Evolutionary conservation across 2,329 filamentous ascomycete species (phyloP), one percentile per base, ranked within the genome.

Genomic region (Aspergillus felis): DNA sequence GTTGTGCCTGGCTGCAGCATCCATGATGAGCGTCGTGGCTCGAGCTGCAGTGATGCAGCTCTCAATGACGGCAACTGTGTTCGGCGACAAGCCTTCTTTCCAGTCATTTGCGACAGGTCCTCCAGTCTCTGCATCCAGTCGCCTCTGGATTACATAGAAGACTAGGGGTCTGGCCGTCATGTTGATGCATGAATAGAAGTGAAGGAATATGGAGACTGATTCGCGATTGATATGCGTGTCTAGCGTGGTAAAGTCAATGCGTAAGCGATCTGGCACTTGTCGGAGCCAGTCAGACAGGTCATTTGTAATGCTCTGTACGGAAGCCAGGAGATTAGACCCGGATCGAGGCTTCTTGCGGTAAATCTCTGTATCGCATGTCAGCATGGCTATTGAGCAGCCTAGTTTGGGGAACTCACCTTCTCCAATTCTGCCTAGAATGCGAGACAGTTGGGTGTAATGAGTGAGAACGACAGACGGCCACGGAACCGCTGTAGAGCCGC

Each of bases 171-270:
- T 72, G 0, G 78, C 79, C 0, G 81, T 82, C 81, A 84, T 84
- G 61, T 83, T 83, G 63, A 84, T 78, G 64, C 82, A 84, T 47
- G 83, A 81, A 58, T 83, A 83, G 61, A 83, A 84, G 61, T 84
- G 82, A 24, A 82, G 68, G 54, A 81, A 78, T 3, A 79, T 80
- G 1, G 80, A 82, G 4, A 83, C 78, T 9, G 75, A 77, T 66
- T 83, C 81, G 12, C 81, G 78, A 44, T 76, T 77, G 48, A 79
- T 75, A 35, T 68, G 67, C 4, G 62, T 61, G 55, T 76, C 74
- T 6, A 81, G 73, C 3, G 70, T 74, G 1, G 70, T 72, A 17
- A 81, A 80, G 60, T 83, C 77, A 49, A 83, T 78, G 2, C 79
- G 76, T 12, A 84, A 68, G 9, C 74, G 68, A 25, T 75, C 70